Conservation (phyloP, 805 yeast species). For the Nematodospora valgi region DNA sequence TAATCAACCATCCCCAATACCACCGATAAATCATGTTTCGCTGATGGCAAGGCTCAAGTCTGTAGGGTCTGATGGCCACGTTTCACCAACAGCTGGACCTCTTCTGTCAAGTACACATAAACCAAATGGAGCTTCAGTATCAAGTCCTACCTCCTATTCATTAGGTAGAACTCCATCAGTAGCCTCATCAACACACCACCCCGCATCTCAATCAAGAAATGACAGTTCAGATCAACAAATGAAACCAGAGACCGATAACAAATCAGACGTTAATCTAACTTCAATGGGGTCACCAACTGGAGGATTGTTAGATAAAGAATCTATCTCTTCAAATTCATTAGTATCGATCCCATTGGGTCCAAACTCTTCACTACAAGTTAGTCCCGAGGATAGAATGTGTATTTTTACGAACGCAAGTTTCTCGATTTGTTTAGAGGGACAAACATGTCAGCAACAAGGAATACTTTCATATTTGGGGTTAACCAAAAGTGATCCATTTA, state of each 20-base stretch:
- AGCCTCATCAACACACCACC: not conserved
- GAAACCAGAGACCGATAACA: not conserved
- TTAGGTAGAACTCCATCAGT: not conserved
- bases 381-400: conserved; percentile 31
- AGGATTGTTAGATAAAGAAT: conserved; percentile 2
- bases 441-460: conserved; percentile 39
- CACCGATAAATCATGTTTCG: too few species aligned
- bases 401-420: conserved; percentile 32
- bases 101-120: too few species aligned
- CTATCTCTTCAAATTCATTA: conserved; percentile 8
- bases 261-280: too few species aligned
- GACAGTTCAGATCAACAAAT: not conserved
- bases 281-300: too few species aligned
- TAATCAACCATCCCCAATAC: not conserved
- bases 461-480: conserved; percentile 36
- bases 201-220: too few species aligned
- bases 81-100: not conserved
- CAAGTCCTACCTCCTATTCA: not conserved
- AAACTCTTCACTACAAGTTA: conserved; percentile 27
- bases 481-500: conserved; percentile 38
- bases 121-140: too few species aligned
- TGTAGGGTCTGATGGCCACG: not conserved
- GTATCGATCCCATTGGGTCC: conserved; percentile 36
- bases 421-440: conserved; percentile 35
- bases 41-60: conserved; percentile 3